phyloP scores from a whole-genome alignment of 2,329 filamentous ascomycete species.

The Arthrobotrys entomopaga region DNA sequence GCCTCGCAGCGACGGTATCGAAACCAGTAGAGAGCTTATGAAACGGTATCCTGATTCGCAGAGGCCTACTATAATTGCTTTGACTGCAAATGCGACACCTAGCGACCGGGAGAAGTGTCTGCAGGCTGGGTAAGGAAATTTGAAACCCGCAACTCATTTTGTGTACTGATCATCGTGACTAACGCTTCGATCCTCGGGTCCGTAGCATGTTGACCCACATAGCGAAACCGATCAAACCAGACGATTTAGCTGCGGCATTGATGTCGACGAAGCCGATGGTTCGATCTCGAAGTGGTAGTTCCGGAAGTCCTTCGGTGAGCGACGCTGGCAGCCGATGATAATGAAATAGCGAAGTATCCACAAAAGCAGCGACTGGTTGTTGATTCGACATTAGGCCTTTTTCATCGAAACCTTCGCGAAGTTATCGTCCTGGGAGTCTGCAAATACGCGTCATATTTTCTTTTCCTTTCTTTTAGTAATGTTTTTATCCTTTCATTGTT shows the following conservation, averaged over 20 bases:
- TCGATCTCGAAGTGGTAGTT: slow-evolving; percentile 48
- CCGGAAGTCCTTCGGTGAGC: slow-evolving; percentile 43
- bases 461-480: background rate
- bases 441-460: background rate
- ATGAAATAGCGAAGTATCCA: background rate
- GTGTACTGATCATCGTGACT: slow-evolving; percentile 5
- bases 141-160: background rate
- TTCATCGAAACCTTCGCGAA: no score
- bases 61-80: slow-evolving; percentile 91
- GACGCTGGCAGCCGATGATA: slow-evolving; percentile 39
- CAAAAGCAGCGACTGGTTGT: no score
- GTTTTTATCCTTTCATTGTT: background rate
- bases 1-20: slow-evolving; percentile 68
- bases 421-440: no score
- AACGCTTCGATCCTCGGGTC: slow-evolving; percentile 40
- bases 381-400: no score
- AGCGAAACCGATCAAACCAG: slow-evolving; percentile 94
- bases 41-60: slow-evolving; percentile 61
- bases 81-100: slow-evolving; percentile 98
- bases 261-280: slow-evolving; percentile 56
- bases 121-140: slow-evolving; percentile 64
- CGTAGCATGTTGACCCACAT: slow-evolving; percentile 99
- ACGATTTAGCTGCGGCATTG: slow-evolving; percentile 90
- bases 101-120: slow-evolving; percentile 98
- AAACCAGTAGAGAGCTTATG: slow-evolving; percentile 58